Conservation (phyloP, 768 basidiomycete species). For the Tulasnella sp. region DNA sequence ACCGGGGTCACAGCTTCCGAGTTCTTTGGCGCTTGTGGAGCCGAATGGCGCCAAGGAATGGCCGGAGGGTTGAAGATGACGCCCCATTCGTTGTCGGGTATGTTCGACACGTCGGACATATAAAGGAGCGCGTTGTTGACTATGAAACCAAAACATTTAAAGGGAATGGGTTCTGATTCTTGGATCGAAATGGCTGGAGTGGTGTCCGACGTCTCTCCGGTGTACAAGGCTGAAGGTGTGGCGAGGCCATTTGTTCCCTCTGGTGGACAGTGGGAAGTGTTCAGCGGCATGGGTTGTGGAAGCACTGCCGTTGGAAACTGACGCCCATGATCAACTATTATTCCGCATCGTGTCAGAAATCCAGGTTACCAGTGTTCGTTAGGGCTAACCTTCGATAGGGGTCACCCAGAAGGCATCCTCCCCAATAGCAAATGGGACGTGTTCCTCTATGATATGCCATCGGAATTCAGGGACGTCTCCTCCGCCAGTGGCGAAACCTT, state of each 20-base stretch:
- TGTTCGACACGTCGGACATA: slow-evolving; percentile 69
- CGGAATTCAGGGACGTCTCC: slow-evolving; percentile 74
- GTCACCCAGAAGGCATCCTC: slow-evolving; percentile 50
- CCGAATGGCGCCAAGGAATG: background rate
- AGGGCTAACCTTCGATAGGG: slow-evolving; percentile 48
- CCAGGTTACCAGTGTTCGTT: too few species aligned
- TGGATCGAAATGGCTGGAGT: background rate
- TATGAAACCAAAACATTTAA: slow-evolving; percentile 50
- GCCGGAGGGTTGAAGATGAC: slow-evolving; percentile 27
- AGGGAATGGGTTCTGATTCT: background rate
- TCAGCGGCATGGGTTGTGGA: slow-evolving; percentile 31
- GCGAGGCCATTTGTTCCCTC: slow-evolving; percentile 24
- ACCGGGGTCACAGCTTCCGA: slow-evolving; percentile 18
- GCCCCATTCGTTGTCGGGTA: slow-evolving; percentile 61
- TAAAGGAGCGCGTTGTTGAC: slow-evolving; percentile 57
- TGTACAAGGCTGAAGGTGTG: slow-evolving; percentile 17
- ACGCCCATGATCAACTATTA: slow-evolving; percentile 60
- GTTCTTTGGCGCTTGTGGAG: background rate
- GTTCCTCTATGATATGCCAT: slow-evolving; percentile 70
- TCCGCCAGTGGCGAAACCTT: slow-evolving; percentile 65
- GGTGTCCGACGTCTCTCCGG: too few species aligned
- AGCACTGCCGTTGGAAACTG: slow-evolving; percentile 36
- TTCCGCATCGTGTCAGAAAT: background rate
- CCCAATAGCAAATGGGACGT: slow-evolving; percentile 48
- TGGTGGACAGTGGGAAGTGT: slow-evolving; percentile 30